Evolutionary conservation across 139 green algal genomes (phyloP).

Genomic region (Auxenochlorella protothecoides): DNA sequence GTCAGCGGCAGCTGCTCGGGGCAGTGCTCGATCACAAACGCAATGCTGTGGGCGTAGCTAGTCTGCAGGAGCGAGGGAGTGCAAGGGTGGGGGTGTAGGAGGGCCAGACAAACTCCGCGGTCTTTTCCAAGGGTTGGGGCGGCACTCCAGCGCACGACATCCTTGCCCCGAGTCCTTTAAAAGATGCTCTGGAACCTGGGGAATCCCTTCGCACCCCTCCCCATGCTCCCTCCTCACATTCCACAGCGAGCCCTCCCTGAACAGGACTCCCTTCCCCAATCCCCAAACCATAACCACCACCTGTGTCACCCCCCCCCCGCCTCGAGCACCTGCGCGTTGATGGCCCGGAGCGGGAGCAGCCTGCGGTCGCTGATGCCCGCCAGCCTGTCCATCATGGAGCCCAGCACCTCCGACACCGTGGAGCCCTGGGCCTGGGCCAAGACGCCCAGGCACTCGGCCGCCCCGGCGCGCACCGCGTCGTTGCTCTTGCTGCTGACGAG

Average conservation of each 20-base stretch:
- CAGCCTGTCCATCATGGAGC: conserved; percentile 19
- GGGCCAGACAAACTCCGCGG: too few relatives aligned
- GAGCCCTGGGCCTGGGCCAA: background rate
- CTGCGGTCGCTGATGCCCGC: conserved; percentile 19
- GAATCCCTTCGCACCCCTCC: too few relatives aligned
- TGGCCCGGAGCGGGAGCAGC: conserved; percentile 45
- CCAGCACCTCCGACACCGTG: conserved; percentile 10
- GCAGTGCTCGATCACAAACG: conserved; percentile 17
- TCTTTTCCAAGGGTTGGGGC: too few relatives aligned
- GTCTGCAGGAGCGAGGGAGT: conserved; percentile 5
- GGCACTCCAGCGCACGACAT: too few relatives aligned
- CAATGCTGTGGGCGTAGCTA: conserved; percentile 24
- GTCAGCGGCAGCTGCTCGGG: conserved; percentile 17
- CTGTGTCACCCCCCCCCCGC: too few relatives aligned
- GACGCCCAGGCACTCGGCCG: conserved; percentile 20
- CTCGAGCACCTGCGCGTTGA: conserved; percentile 26
- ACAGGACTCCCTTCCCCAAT: background rate
- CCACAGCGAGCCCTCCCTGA: too few relatives aligned
- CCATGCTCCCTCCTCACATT: too few relatives aligned
- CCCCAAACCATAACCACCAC: conserved; percentile 1
- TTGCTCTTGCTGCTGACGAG: conserved; percentile 24
- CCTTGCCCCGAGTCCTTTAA: too few relatives aligned
- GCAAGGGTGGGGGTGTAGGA: background rate
- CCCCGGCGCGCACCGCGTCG: conserved; percentile 20
- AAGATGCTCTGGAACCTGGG: too few relatives aligned